Percentiles rank a stretch among this genome's conserved stretches.
Evolutionary conservation across 2,329 filamentous ascomycete genomes (phyloP).

Genomic region (Ustulina deusta): DNA sequence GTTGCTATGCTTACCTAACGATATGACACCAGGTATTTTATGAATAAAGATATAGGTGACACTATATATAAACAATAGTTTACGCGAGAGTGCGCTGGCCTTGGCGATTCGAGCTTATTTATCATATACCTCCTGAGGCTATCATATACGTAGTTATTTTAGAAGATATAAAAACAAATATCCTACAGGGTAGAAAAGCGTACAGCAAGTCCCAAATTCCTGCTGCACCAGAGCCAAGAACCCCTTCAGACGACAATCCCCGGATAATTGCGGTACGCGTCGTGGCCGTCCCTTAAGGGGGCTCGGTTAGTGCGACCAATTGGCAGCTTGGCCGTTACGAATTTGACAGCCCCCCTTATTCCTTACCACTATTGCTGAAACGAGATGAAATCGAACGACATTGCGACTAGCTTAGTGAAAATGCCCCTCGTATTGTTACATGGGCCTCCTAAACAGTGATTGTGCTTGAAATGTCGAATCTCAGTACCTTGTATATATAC

Average conservation of each 20-base stretch:
- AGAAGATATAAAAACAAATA: no score
- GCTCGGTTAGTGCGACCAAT: conserved; percentile 24
- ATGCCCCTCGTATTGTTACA: conserved; percentile 7
- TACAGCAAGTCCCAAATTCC: conserved; percentile 9
- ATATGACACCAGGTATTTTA: no score
- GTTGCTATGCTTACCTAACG: no score
- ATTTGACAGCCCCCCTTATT: conserved; percentile 20
- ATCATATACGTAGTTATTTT: no score
- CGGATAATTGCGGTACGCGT: neutral
- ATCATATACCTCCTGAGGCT: no score
- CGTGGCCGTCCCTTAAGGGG: conserved; percentile 11
- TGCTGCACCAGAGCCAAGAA: conserved; percentile 26
- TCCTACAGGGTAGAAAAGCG: neutral
- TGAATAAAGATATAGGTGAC: no score
- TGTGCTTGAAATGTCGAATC: neutral
- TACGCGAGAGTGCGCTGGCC: no score
- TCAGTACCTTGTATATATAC: neutral
- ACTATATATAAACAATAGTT: no score
- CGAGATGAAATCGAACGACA: conserved; percentile 29
- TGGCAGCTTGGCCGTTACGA: conserved; percentile 35
- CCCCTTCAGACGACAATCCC: conserved; percentile 30
- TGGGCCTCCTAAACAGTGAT: neutral
- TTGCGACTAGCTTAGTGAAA: conserved; percentile 14
- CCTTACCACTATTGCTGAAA: conserved; percentile 17
- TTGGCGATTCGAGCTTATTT: no score